A percentile compares a stretch with the other conserved stretches of the same genome.
Conservation (phyloP, 305 asterid species). For the Ruellia speciosa region DNA sequence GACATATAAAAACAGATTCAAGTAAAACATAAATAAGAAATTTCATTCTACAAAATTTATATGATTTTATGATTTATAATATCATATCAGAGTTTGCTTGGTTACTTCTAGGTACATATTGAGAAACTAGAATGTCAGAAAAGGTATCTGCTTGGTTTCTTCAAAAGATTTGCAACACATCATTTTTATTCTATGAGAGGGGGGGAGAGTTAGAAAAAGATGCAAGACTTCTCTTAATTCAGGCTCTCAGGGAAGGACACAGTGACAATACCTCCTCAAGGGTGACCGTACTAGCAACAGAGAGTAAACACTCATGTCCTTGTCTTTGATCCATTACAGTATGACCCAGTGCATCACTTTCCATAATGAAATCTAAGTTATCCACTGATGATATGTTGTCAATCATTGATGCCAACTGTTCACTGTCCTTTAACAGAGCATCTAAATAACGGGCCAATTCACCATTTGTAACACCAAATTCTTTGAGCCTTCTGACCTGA, state of each 20-base stretch:
- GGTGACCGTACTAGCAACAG: constrained; percentile 80
- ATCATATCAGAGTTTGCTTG: neutral
- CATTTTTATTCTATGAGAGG: constrained; percentile 1
- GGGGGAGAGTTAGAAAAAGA: neutral
- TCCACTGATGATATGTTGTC: constrained; percentile 96
- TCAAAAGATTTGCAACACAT: neutral
- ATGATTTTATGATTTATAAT: too few species aligned
- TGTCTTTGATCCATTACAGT: constrained; percentile 97
- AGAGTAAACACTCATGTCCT: constrained; percentile 92
- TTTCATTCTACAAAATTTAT: constrained; percentile 14
- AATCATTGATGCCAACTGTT: constrained; percentile 96
- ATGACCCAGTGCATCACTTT: constrained; percentile 97
- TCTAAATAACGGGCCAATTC: constrained; percentile 91
- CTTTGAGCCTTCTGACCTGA: constrained; percentile 97
- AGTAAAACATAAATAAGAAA: constrained; percentile 19
- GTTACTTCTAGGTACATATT: constrained; percentile 13
- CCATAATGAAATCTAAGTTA: constrained; percentile 93
- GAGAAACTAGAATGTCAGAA: neutral
- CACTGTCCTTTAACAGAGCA: constrained; percentile 94
- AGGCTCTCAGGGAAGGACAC: constrained; percentile 3
- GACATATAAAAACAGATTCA: constrained; percentile 23
- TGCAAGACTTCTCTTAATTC: constrained; percentile 10
- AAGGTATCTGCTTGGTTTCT: neutral
- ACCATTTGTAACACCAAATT: constrained; percentile 96
- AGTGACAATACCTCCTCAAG: constrained; percentile 75